These are phyloP conservation scores for Trametes punicea DNA, from an alignment of 768 basidiomycete species.

Conservation along the genomic window DNA sequence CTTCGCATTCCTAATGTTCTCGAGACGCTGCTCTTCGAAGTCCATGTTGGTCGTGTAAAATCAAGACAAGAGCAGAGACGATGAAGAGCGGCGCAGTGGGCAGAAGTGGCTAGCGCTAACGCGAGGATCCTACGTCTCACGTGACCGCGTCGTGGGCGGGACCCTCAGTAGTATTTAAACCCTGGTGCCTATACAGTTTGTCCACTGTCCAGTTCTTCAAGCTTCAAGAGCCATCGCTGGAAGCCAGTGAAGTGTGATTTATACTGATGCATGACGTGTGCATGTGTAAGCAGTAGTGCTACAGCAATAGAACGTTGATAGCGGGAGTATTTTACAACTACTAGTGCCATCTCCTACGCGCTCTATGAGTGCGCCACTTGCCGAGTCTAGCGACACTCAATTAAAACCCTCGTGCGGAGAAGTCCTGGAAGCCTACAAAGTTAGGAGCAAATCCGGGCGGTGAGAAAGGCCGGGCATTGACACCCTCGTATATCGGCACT, in stretches of 20 bases:
- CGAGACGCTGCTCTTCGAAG: slow-evolving; percentile 34
- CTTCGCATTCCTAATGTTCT: slow-evolving; percentile 43
- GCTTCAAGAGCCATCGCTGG: no score
- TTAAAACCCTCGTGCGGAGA: slow-evolving; percentile 4
- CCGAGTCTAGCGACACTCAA: not conserved
- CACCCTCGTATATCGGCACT: slow-evolving; percentile 15
- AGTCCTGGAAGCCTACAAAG: slow-evolving; percentile 17
- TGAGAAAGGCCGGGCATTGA: slow-evolving; percentile 16
- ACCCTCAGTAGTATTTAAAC: not conserved
- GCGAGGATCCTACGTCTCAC: not conserved
- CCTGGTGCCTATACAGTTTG: no score
- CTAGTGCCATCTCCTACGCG: no score
- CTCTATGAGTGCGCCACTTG: not conserved
- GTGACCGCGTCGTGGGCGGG: not conserved
- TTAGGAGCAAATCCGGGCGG: slow-evolving; percentile 8
- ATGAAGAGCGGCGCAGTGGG: not conserved
- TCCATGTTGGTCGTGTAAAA: not conserved
- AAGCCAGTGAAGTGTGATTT: no score
- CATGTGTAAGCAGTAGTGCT: no score
- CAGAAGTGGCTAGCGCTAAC: not conserved
- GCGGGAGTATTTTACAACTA: no score
- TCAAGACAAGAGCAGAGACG: not conserved
- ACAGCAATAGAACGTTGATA: not conserved
- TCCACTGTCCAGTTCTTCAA: no score
- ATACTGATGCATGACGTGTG: no score